phyloP scores from a whole-genome alignment of 2,329 filamentous ascomycete genomes.

The Onygena corvina region DNA sequence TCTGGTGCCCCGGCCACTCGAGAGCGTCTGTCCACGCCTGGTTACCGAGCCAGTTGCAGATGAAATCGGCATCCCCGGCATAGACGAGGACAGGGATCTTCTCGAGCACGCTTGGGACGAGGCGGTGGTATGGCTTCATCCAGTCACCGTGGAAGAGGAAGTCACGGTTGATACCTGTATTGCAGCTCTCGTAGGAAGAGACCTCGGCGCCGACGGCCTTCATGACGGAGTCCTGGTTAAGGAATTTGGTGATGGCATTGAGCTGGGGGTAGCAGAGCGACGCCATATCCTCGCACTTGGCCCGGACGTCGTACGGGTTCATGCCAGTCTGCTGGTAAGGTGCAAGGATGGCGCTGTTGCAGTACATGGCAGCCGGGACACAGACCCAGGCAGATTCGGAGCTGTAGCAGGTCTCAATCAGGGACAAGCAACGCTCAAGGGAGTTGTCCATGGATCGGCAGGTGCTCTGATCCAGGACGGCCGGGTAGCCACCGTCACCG shows the following conservation, averaged over 20 bases:
- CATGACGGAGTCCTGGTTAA: constrained; percentile 74
- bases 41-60: constrained; percentile 98
- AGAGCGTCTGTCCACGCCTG: constrained; percentile 76
- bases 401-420: constrained; percentile 45
- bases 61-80: constrained; percentile 77
- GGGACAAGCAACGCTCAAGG: constrained; percentile 75
- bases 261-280: constrained; percentile 90
- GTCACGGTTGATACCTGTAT: constrained; percentile 97
- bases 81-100: constrained; percentile 93
- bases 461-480: constrained; percentile 63
- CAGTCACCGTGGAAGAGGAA: constrained; percentile 97
- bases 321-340: constrained; percentile 89
- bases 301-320: constrained; percentile 91
- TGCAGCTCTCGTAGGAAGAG: constrained; percentile 82
- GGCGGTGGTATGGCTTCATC: constrained; percentile 95
- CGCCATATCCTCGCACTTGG: constrained; percentile 69
- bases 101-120: constrained; percentile 74
- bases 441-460: constrained; percentile 89
- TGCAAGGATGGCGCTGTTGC: constrained; percentile 89
- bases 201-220: constrained; percentile 85
- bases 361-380: constrained; percentile 93
- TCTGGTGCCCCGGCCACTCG: constrained; percentile 44
- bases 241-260: constrained; percentile 72
- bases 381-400: constrained; percentile 54
- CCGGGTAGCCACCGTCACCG: constrained; percentile 83